Percentiles rank a stretch among this genome's conserved stretches.
Conservation (phyloP, 768 basidiomycete species). For the Panaeolus cyanescens region DNA sequence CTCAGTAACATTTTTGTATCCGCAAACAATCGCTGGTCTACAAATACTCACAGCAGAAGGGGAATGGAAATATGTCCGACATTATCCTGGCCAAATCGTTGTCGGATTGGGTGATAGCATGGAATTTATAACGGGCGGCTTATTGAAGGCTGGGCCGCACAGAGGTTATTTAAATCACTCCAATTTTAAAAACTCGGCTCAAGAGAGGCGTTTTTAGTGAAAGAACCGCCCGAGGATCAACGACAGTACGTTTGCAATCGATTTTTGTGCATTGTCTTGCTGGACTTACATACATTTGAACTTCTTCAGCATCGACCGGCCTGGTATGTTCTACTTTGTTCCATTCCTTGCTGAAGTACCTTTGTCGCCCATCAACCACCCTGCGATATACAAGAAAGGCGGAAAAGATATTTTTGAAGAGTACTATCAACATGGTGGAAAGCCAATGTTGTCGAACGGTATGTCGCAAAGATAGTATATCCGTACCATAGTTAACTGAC, state of each 20-base stretch:
- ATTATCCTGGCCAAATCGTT: neutral
- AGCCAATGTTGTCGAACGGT: neutral
- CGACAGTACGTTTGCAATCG: neutral
- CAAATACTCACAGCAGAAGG: neutral
- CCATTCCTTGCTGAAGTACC: neutral
- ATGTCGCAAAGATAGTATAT: too few relatives aligned
- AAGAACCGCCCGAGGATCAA: neutral
- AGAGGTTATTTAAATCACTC: neutral
- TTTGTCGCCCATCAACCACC: neutral
- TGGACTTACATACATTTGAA: neutral
- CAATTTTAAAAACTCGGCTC: neutral
- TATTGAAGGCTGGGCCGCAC: neutral
- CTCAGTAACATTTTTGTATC: neutral
- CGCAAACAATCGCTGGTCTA: neutral
- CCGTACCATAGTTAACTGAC: too few relatives aligned
- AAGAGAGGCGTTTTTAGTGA: neutral
- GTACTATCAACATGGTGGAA: neutral
- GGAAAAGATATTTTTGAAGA: neutral
- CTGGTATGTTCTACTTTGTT: neutral
- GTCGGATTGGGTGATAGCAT: neutral
- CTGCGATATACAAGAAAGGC: neutral
- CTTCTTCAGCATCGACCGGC: neutral
- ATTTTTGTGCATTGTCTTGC: neutral
- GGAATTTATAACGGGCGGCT: neutral
- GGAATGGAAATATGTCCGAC: neutral